Base-by-base conservation (phyloP, 345 rosid genomes). In the Psidium guajava region DNA sequence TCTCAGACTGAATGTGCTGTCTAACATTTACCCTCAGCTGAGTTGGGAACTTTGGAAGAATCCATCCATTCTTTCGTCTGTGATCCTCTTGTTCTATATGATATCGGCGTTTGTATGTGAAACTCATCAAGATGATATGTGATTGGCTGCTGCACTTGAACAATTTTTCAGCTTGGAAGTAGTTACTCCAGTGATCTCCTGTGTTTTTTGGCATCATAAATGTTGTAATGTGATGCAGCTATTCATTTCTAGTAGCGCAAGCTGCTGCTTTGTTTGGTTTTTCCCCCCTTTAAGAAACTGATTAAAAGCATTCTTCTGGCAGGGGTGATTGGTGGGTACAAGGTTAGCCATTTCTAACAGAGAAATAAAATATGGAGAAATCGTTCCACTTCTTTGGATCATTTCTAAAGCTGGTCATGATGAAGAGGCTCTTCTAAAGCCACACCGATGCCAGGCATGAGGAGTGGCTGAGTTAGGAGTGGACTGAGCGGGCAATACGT, bases 231-330 rank as follows among this genome's bases (percentile, higher is more conserved):
- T 36, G 47, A 69, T 20, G 80, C 47, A 36, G 24, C 47, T 69
- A 36, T 20, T 36, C 80, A 69, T 69, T 69, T 69, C 28, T 22
- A 20, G 15, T 54, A 36, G 3, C 3, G 36, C 36, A 36, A 36
- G 36, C 36, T 36, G 36, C 36, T 2, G 36, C 36, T 36, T 36
- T 36, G 36, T 36, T 36, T 3, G 36, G n/a, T n/a, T 24, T 54
- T 81, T 64, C 6, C 47, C 47, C 77, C 16, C 16, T 6, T 86
- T 85, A 90, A 90, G 89, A 82, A 59, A 75, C 83, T 91, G 82
- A 81, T 82, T 56, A 74, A 84, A 80, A 59, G 73, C 82, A 88
- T 89, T 92, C 86, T 89, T 92, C 89, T 87, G 88, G 88, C 87
- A 81, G 88, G 89, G 84, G 53, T 82, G 82, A 64, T 88, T 83